Base-by-base conservation (phyloP, 2,329 filamentous ascomycete genomes). In the Arthroderma uncinatum region DNA sequence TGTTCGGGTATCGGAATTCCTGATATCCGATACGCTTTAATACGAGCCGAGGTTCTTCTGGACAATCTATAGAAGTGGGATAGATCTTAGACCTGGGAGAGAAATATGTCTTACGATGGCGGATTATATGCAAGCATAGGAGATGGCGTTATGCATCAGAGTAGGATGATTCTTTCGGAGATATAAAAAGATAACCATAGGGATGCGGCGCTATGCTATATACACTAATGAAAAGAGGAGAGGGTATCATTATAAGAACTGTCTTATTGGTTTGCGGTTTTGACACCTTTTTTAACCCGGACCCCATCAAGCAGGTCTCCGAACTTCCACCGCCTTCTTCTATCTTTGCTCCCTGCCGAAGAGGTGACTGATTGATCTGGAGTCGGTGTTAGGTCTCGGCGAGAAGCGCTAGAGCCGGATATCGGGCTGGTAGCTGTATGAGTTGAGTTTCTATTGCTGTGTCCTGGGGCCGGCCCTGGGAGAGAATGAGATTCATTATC, bases 171-270 rank as follows among this genome's bases (percentile, higher is more conserved):
- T 10, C 8, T 36, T 36, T 9, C 12, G 34, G 12, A 36, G 8
- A 36, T 36, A 36, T 10, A 36, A 12, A 14, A 19, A 42, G 4
- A 42, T 42, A 9, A 12, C 14, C 14, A 39, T 10, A 40, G n/a
- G n/a, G 23, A 42, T 42, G 14, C 5, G 42, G 21, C 44, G 44
- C 44, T 50, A 50, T 50, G 44, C 44, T 50, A 50, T 30, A 50
- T 50, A 50, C 44, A 50, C 23, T n/a, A 33, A 19, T 30, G 28
- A 50, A 28, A 28, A 50, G 14, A n/a, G 44, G 28, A 19, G 44
- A 30, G 44, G 44, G 23, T 50, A 50, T 50, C 44, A 50, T 30
- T n/a, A 10, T 16, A 50, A 9, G 44, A 9, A 12, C 16, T 4
- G 44, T 33, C 33, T 50, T 30, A 30, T n/a, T 33, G 14, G 3